Conservation (phyloP, 768 basidiomycete genomes). For the Mycena alexandri region DNA sequence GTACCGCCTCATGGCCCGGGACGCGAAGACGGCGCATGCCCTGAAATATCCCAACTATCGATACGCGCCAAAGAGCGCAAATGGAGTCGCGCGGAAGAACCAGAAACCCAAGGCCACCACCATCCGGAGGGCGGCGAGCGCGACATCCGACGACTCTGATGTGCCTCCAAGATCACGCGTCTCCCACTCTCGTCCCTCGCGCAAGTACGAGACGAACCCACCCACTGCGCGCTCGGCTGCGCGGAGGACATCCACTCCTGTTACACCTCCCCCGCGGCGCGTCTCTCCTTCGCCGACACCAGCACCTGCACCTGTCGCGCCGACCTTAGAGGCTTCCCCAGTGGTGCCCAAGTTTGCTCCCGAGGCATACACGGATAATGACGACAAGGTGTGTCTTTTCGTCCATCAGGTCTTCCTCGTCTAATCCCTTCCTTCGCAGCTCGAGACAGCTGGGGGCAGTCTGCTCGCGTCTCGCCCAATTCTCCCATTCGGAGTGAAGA, state of each 20-base stretch:
- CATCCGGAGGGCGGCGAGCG: neutral
- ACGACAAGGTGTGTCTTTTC: conserved; percentile 7
- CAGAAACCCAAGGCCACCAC: neutral
- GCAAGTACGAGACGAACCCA: conserved; percentile 6
- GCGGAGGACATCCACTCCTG: conserved; percentile 10
- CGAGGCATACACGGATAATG: neutral
- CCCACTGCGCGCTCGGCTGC: conserved; percentile 9
- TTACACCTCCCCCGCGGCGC: conserved; percentile 1
- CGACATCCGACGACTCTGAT: conserved; percentile 8
- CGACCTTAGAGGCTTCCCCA: neutral
- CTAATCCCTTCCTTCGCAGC: neutral
- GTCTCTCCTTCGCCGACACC: neutral
- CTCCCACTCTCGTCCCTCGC: neutral
- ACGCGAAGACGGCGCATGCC: conserved; percentile 59
- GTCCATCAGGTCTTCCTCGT: neutral
- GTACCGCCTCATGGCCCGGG: conserved; percentile 55
- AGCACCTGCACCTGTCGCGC: neutral
- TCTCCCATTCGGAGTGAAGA: conserved; percentile 24
- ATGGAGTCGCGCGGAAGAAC: conserved; percentile 12
- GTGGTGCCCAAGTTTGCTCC: neutral
- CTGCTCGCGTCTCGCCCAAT: neutral
- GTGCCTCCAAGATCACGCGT: neutral
- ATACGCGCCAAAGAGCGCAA: conserved; percentile 42
- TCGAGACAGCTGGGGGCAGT: neutral
- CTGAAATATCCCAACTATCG: conserved; percentile 62